Evolutionary conservation across 805 yeast species (phyloP), one percentile per base, ranked within the genome.

Genomic region (Candida nanaspora): DNA sequence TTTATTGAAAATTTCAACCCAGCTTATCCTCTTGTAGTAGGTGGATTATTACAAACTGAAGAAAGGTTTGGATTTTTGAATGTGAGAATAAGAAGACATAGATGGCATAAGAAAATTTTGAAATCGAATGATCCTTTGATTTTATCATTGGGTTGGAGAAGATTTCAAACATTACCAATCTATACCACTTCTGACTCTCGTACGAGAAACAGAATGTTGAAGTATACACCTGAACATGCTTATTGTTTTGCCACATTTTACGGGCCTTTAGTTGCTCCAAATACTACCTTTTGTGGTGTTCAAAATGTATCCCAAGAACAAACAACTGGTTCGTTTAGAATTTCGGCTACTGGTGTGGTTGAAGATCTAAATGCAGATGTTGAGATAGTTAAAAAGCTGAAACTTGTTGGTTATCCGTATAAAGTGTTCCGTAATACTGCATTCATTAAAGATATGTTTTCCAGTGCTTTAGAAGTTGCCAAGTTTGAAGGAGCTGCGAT

Each of bases 161-260:
- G 99, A 62, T 94, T 93, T 68, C 99, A 93, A 64, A 89, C 98
- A 0, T 66, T 91, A 41, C 99, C 99, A 8, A 74, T 93, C 21
- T 93, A 89, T 61, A 89, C 98, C 3, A 93, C 98, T 0, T 80
- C 95, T 6, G 99, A 93, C 63, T 93, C 98, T 6, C 76, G 99
- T 66, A 93, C 99, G 13, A 78, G 99, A 70, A 91, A 89, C 56
- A 82, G 98, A 68, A 86, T 93, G 96, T 74, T 93, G 65, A 93
- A 93, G 59, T 93, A 93, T 61, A 93, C 98, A 0, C 98, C 98
- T 7, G 99, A 93, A 57, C 99, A 93, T 62, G 86, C 96, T 20
- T 91, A 84, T 60, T 93, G 98, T 71, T 80, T 82, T 57, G 97
- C 96, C 1, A 83, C 96, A 26, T 88, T 93, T 62, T 93, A 88